Base-by-base conservation (phyloP, 176 grass and related monocot species). In the Musa itinerans region DNA sequence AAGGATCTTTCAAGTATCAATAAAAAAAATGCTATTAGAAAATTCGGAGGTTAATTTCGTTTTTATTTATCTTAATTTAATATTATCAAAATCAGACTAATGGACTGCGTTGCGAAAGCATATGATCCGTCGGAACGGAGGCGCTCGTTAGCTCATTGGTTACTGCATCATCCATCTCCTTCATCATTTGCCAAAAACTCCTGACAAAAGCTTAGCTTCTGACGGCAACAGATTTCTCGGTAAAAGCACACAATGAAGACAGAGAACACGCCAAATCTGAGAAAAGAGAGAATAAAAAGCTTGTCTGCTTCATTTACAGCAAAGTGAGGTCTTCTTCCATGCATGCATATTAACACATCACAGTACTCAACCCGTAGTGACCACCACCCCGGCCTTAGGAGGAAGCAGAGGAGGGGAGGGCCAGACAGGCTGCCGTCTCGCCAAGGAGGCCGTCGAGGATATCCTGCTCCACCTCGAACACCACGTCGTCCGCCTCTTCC, bases 371-470 rank as follows among this genome's bases (percentile, higher is more conserved):
- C 2, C 3, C 4, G 3, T 4, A 29, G 29, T 29, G 29, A 29
- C 2, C 16, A n/a, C 6, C 56, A 16, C 56, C 19, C 16, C 17
- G 2, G 14, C 57, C 57, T 7, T 61, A 3, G 19, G 1, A 61
- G 19, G 16, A n/a, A 1, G 17, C 17, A 7, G 15, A n/a, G 1
- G 56, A 58, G 56, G 56, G 19, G 49, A 63, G 65, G 72, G 76
- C 15, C 1, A 78, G 58, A 64, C 57, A 77, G 72, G 73, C 63
- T 12, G 76, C 81, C 74, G 61, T 78, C 71, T 96, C 87, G 21
- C 65, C 74, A 43, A 96, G 23, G 68, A 96, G 87, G 62, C 65
- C 66, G 10, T 92, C 77, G 5, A 90, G 73, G 74, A 96, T 79
- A 1, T 56, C 79, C 52, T 83, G 79, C 2, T 81, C 93, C 77